phyloP scores from a whole-genome alignment of 192 early-diverging fungal species.

The Thamnidium elegans region DNA sequence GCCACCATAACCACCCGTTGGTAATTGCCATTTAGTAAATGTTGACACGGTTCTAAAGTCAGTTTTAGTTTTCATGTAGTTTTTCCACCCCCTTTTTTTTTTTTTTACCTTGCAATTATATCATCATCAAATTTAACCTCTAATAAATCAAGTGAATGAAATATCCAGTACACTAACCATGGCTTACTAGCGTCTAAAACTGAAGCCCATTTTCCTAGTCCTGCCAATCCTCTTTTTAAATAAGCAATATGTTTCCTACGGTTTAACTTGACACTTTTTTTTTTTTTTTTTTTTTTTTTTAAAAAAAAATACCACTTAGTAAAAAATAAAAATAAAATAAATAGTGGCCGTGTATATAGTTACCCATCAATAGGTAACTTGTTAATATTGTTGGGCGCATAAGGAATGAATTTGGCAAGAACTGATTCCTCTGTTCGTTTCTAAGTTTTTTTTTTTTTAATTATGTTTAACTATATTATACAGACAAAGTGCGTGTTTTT shows the following conservation, averaged over 20 bases:
- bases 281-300: not conserved
- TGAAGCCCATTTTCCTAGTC: constrained; percentile 54
- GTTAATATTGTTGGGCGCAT: constrained; percentile 18
- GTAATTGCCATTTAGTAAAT: constrained; percentile 60
- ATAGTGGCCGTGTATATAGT: constrained; percentile 1
- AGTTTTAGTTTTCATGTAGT: not conserved
- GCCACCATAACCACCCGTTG: constrained; percentile 83
- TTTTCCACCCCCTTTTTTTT: not conserved
- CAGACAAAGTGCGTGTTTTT: not conserved
- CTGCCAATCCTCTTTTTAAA: constrained; percentile 45
- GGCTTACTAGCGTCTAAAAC: constrained; percentile 83
- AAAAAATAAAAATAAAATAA: too few relatives aligned
- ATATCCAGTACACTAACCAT: constrained; percentile 91
- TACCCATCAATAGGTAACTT: constrained; percentile 21
- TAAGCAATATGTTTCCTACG: constrained; percentile 59
- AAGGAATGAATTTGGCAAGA: constrained; percentile 18
- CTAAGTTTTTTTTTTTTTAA: constrained; percentile 15
- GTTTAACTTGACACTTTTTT: constrained; percentile 44
- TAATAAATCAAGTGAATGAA: constrained; percentile 81
- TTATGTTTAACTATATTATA: constrained; percentile 23
- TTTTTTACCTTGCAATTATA: constrained; percentile 30
- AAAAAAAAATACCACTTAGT: too few relatives aligned
- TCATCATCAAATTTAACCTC: constrained; percentile 51
- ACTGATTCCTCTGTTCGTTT: constrained; percentile 29
- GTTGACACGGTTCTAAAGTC: constrained; percentile 55